These are phyloP conservation scores for Pyrenophora seminiperda DNA, from an alignment of 2,329 filamentous ascomycete species.

Conservation along the genomic window DNA sequence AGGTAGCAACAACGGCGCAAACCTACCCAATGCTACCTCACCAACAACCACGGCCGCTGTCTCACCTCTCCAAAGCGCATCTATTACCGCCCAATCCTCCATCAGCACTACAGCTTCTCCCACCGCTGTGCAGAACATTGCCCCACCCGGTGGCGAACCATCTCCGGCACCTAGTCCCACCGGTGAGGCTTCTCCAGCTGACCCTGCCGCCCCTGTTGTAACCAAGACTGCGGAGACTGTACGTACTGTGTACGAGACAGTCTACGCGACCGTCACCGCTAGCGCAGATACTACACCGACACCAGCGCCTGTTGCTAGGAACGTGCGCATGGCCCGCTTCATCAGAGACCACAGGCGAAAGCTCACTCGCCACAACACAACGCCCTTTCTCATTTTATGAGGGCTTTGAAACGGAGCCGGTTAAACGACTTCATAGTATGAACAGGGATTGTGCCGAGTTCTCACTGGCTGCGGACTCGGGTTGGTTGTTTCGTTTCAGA, in stretches of 20 bases:
- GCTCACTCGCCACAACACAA: slow-evolving; percentile 21
- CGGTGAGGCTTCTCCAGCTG: slow-evolving; percentile 4
- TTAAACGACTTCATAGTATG: background rate
- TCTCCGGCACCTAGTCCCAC: slow-evolving; percentile 7
- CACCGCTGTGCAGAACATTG: slow-evolving; percentile 11
- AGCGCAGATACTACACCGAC: slow-evolving; percentile 16
- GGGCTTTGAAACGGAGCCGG: too few relatives aligned
- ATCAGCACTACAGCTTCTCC: slow-evolving; percentile 5
- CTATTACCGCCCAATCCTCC: slow-evolving; percentile 5
- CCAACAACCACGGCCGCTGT: slow-evolving; percentile 9
- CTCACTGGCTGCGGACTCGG: slow-evolving; percentile 11
- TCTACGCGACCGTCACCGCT: slow-evolving; percentile 22
- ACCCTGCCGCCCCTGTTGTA: slow-evolving; percentile 8
- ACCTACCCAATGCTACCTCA: slow-evolving; percentile 1
- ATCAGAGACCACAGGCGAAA: slow-evolving; percentile 24
- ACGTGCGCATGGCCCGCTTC: slow-evolving; percentile 21
- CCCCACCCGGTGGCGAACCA: slow-evolving; percentile 9
- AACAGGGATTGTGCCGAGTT: background rate
- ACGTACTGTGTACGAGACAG: slow-evolving; percentile 23
- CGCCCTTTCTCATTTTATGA: too few relatives aligned
- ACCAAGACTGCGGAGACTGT: slow-evolving; percentile 5
- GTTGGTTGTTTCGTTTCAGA: slow-evolving; percentile 1
- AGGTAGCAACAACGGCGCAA: background rate
- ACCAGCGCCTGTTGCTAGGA: slow-evolving; percentile 12
- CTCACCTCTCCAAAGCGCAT: slow-evolving; percentile 7